Conservation (phyloP, 2,329 filamentous ascomycete genomes). For the Exophiala sideris region DNA sequence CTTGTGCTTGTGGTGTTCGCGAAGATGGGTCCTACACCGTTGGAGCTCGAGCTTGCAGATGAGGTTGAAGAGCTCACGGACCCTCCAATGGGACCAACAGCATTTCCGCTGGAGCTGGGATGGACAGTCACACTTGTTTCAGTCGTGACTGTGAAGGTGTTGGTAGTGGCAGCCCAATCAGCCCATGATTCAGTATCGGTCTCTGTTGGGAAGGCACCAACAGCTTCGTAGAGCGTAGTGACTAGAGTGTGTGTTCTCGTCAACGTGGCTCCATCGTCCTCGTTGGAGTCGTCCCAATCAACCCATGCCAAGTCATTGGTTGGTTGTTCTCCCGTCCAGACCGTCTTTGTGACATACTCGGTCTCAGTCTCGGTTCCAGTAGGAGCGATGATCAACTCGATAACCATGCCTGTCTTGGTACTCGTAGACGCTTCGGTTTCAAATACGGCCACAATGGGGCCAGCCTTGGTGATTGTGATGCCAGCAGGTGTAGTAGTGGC, state of each 20-base stretch:
- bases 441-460: slow-evolving; percentile 51
- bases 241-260: slow-evolving; percentile 13
- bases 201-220: slow-evolving; percentile 8
- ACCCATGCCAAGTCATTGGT: slow-evolving; percentile 15
- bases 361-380: not conserved
- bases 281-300: slow-evolving; percentile 10
- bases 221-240: slow-evolving; percentile 11
- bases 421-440: slow-evolving; percentile 10
- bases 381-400: slow-evolving; percentile 12
- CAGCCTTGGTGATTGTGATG: slow-evolving; percentile 13
- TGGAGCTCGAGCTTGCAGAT: slow-evolving; percentile 4
- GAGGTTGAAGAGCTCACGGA: slow-evolving; percentile 4
- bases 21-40: slow-evolving; percentile 5
- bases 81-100: slow-evolving; percentile 6
- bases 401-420: slow-evolving; percentile 18
- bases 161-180: slow-evolving; percentile 11
- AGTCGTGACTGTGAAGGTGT: slow-evolving; percentile 2
- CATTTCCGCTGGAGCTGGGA: not conserved
- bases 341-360: slow-evolving; percentile 13
- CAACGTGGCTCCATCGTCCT: slow-evolving; percentile 10
- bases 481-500: slow-evolving; percentile 4
- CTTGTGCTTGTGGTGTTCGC: no score
- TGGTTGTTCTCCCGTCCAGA: slow-evolving; percentile 17
- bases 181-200: slow-evolving; percentile 8
- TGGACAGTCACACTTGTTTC: slow-evolving; percentile 34